These are phyloP conservation scores for Tremellales sp. DNA, from an alignment of 1,284 basidiomycete species.

Conservation along the genomic window DNA sequence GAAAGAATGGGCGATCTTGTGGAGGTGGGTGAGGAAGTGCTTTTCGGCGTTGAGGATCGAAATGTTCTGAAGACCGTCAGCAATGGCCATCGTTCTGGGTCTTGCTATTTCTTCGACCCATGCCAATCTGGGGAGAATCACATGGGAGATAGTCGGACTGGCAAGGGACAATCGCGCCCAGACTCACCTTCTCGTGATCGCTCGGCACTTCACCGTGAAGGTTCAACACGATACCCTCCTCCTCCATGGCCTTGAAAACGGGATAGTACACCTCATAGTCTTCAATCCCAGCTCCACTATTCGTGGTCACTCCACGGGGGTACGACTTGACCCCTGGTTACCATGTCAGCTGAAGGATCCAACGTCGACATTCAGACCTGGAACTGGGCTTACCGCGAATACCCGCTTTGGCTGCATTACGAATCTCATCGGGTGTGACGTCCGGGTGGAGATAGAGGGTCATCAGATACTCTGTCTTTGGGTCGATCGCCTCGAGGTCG, in stretches of 20 bases:
- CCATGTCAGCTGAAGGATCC: too few relatives aligned
- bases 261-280: conserved; percentile 93
- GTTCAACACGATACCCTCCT: conserved; percentile 89
- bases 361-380: background rate
- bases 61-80: conserved; percentile 60
- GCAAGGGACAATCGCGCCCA: too few relatives aligned
- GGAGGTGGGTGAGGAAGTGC: conserved; percentile 82
- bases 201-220: conserved; percentile 96
- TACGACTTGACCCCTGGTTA: conserved; percentile 95
- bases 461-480: conserved; percentile 83
- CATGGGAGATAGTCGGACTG: too few relatives aligned
- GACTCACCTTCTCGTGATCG: conserved; percentile 66
- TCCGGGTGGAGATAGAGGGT: conserved; percentile 90
- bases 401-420: conserved; percentile 79
- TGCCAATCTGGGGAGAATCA: too few relatives aligned
- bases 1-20: conserved; percentile 75
- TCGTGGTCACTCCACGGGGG: conserved; percentile 95
- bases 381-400: conserved; percentile 59
- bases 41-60: conserved; percentile 94
- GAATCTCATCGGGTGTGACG: conserved; percentile 85
- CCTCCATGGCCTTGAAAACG: conserved; percentile 92
- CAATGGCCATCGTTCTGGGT: background rate
- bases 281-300: conserved; percentile 94
- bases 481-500: conserved; percentile 69
- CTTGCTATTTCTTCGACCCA: too few relatives aligned